A percentile compares a stretch with the other conserved stretches of the same genome.
Evolutionary conservation across 768 basidiomycete genomes (phyloP).

Genomic region (Chalciporus sphaerocephalus): DNA sequence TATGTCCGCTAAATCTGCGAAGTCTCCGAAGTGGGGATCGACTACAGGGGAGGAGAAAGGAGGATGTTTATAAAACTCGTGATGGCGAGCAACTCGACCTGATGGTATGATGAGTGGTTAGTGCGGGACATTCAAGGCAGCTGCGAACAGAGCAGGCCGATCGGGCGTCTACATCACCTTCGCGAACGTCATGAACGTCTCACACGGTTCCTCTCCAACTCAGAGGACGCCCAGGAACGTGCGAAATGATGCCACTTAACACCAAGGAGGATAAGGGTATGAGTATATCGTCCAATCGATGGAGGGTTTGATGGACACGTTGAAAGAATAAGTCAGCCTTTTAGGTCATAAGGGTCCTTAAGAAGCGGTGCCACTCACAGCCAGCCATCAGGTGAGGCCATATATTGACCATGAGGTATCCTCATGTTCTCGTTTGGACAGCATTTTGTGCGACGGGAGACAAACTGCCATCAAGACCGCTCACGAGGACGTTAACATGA

Average conservation of each 20-base stretch:
- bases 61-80: conserved; percentile 21
- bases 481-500: conserved; percentile 43
- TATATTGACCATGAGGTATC: conserved; percentile 10
- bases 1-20: background rate
- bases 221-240: conserved; percentile 3
- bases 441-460: conserved; percentile 31
- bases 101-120: background rate
- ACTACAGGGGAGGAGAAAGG: too few species aligned
- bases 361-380: conserved; percentile 7
- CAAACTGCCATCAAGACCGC: conserved; percentile 84
- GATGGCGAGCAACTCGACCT: background rate
- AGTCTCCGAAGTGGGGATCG: background rate
- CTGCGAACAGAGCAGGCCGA: background rate
- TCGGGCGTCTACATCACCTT: conserved; percentile 16
- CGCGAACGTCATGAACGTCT: background rate
- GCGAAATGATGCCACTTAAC: background rate
- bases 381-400: background rate
- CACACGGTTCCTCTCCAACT: background rate
- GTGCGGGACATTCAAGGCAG: background rate
- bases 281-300: conserved; percentile 13
- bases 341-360: conserved; percentile 9
- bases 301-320: conserved; percentile 9
- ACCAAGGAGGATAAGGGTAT: conserved; percentile 4
- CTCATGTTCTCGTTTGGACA: conserved; percentile 7
- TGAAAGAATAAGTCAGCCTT: conserved; percentile 13